Evolutionary conservation across 768 basidiomycete species (phyloP).

Genomic region (Neoboletus magnificus): DNA sequence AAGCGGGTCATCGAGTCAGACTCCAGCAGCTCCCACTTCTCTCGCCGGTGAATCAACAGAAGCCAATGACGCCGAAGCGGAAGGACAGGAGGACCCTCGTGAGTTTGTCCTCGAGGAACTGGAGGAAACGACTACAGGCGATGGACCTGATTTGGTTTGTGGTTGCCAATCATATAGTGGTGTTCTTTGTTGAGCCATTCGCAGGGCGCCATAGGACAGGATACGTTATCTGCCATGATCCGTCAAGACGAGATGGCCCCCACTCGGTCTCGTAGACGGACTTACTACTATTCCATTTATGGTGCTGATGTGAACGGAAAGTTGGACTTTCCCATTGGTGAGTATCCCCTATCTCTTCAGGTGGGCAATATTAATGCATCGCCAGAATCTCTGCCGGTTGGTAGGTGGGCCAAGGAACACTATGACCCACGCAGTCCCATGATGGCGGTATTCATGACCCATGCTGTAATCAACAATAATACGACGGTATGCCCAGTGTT

Average conservation of each 20-base stretch:
- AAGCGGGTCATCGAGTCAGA: slow-evolving; percentile 12
- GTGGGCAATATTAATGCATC: neutral
- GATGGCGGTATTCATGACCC: slow-evolving; percentile 67
- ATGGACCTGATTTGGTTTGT: slow-evolving; percentile 27
- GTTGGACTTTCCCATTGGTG: slow-evolving; percentile 59
- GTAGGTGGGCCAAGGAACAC: slow-evolving; percentile 55
- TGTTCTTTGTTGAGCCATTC: slow-evolving; percentile 8
- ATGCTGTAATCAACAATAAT: slow-evolving; percentile 70
- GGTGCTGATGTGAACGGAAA: slow-evolving; percentile 44
- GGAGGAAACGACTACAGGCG: slow-evolving; percentile 10
- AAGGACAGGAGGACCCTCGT: slow-evolving; percentile 14
- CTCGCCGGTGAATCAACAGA: slow-evolving; percentile 10
- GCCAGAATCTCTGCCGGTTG: slow-evolving; percentile 55
- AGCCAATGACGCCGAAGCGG: slow-evolving; percentile 6
- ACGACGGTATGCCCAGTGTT: slow-evolving; percentile 24
- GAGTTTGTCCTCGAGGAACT: slow-evolving; percentile 18
- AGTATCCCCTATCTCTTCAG: neutral
- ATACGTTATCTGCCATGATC: slow-evolving; percentile 71
- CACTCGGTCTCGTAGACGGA: slow-evolving; percentile 53
- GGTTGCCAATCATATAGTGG: neutral
- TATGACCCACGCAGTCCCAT: slow-evolving; percentile 56
- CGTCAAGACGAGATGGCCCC: slow-evolving; percentile 67
- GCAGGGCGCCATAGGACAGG: slow-evolving; percentile 70
- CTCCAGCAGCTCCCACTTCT: neutral
- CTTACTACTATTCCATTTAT: slow-evolving; percentile 43